Conservation (phyloP, 345 rosid genomes). For the Rubroshorea leprosula region DNA sequence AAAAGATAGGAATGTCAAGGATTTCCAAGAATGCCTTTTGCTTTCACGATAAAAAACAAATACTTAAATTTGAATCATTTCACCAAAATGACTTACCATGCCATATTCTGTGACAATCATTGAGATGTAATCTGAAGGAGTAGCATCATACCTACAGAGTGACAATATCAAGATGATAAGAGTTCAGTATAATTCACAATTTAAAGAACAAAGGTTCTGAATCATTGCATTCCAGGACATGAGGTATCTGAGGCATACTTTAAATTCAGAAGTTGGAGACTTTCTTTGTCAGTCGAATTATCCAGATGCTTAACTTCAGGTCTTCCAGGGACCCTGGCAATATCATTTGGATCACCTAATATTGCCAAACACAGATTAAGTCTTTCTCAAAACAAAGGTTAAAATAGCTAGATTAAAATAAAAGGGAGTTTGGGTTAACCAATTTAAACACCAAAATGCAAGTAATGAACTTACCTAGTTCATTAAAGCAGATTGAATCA, state of each 20-base stretch:
- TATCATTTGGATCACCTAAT: slow-evolving; percentile 26
- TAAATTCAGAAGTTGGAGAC: slow-evolving; percentile 59
- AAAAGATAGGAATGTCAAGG: too few species aligned
- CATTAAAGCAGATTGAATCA: slow-evolving; percentile 76
- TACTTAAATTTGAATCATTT: background rate
- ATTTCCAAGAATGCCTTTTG: background rate
- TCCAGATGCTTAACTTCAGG: slow-evolving; percentile 31
- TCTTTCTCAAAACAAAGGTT: background rate
- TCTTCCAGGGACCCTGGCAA: slow-evolving; percentile 45
- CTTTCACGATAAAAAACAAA: background rate
- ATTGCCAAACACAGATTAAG: background rate
- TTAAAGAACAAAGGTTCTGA: background rate
- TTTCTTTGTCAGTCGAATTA: slow-evolving; percentile 33
- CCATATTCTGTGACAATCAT: slow-evolving; percentile 78
- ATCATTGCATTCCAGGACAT: background rate
- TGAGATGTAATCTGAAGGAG: slow-evolving; percentile 73
- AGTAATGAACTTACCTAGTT: slow-evolving; percentile 44
- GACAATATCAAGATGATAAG: background rate
- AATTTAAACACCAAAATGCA: background rate
- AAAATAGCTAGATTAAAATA: background rate
- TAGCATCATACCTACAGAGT: slow-evolving; percentile 59
- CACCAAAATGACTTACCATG: slow-evolving; percentile 43
- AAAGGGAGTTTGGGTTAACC: background rate
- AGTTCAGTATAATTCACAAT: slow-evolving; percentile 11
- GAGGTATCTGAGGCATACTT: slow-evolving; percentile 35